A percentile compares a stretch with the other conserved stretches of the same genome.
Evolutionary conservation across 108 stramenopile species (phyloP).

Genomic region (Licmophora abbreviata): DNA sequence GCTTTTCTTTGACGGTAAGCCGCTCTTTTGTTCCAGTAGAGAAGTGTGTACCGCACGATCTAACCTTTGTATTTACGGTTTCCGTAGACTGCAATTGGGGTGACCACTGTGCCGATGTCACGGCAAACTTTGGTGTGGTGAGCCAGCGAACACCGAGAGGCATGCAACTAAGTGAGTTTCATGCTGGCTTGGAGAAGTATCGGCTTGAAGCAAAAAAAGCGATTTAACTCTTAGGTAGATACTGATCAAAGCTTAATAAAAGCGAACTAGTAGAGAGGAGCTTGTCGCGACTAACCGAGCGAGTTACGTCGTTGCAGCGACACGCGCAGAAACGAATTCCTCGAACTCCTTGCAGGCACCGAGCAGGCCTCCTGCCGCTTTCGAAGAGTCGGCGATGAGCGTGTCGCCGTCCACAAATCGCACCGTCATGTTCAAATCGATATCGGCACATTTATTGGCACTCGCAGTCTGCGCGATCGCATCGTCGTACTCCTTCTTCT

Average conservation of each 20-base stretch:
- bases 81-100: conserved; percentile 57
- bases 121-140: conserved; percentile 31
- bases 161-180: conserved; percentile 32
- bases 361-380: conserved; percentile 25
- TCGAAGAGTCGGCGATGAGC: conserved; percentile 48
- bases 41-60: no score
- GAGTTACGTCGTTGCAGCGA: conserved; percentile 18
- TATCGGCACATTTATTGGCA: conserved; percentile 4
- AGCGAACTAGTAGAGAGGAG: no score
- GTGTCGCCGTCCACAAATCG: conserved; percentile 63
- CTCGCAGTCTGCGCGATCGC: conserved; percentile 14
- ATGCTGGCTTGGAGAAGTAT: conserved; percentile 30
- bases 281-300: no score
- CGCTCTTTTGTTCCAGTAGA: no score
- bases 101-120: conserved; percentile 50
- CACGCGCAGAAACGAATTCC: conserved; percentile 35
- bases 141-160: conserved; percentile 42
- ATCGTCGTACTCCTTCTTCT: conserved; percentile 44
- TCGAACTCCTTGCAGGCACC: conserved; percentile 60
- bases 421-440: conserved; percentile 61
- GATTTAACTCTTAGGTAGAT: no score
- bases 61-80: not conserved
- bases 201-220: no score
- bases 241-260: no score
- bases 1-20: conserved; percentile 55